These are phyloP conservation scores for Paraglomus brasilianum DNA, from an alignment of 192 early-diverging fungal species.

Conservation along the genomic window DNA sequence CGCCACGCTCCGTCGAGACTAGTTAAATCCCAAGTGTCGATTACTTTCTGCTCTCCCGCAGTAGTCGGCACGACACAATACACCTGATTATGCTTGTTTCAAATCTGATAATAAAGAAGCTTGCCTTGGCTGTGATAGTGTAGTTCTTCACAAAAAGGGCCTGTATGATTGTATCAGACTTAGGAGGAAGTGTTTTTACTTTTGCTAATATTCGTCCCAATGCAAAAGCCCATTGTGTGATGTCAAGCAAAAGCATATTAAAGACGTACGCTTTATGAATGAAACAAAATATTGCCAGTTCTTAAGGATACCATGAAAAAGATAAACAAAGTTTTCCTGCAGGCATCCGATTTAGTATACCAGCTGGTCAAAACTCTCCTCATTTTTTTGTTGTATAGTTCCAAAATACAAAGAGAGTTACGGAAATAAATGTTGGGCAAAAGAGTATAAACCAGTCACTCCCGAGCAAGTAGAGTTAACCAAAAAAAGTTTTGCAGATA, in stretches of 20 bases:
- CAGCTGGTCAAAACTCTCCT: slow-evolving; percentile 15
- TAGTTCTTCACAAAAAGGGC: slow-evolving; percentile 14
- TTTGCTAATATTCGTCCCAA: slow-evolving; percentile 16
- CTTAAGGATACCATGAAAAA: slow-evolving; percentile 9
- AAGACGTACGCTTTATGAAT: no score
- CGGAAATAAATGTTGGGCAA: slow-evolving; percentile 5
- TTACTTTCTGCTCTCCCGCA: no score
- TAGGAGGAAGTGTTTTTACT: slow-evolving; percentile 18
- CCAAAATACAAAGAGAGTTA: slow-evolving; percentile 21
- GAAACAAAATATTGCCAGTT: no score
- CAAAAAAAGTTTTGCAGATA: slow-evolving; percentile 20
- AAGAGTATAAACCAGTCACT: slow-evolving; percentile 19
- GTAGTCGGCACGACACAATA: no score
- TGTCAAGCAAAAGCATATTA: not conserved
- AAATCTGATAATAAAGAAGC: no score
- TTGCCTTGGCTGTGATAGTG: no score
- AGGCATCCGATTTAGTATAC: not conserved
- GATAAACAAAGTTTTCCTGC: slow-evolving; percentile 13
- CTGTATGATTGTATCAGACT: slow-evolving; percentile 16
- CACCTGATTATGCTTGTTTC: no score
- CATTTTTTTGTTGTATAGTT: slow-evolving; percentile 7
- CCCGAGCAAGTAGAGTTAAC: no score
- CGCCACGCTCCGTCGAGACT: no score
- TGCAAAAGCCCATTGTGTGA: slow-evolving; percentile 8
- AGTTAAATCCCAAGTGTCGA: no score